phyloP scores from a whole-genome alignment of 225 moss, liverwort and hornwort species.

The Thuidium tamariscinum region DNA sequence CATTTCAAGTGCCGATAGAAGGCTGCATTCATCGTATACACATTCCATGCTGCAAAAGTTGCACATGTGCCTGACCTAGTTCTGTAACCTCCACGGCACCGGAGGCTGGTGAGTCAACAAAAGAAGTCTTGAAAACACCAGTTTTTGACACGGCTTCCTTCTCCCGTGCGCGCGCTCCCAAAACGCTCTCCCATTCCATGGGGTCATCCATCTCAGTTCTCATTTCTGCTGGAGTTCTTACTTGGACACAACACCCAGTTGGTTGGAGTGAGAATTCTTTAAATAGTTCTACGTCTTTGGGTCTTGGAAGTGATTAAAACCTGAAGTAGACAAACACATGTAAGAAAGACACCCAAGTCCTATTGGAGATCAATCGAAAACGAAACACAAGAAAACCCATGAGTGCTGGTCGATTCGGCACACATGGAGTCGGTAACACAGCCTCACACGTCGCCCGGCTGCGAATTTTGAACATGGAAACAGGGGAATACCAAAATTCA shows the following conservation, averaged over 20 bases:
- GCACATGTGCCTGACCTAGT: background rate
- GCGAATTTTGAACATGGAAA: background rate
- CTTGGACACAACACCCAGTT: background rate
- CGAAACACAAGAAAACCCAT: background rate
- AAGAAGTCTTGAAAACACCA: background rate
- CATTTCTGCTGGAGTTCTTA: background rate
- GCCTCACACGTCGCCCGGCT: background rate
- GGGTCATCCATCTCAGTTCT: background rate
- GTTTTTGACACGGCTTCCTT: background rate
- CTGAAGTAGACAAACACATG: background rate
- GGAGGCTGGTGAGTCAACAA: background rate
- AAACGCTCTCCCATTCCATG: background rate
- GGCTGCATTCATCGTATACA: background rate
- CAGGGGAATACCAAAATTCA: background rate
- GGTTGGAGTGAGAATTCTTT: background rate
- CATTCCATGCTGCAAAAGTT: background rate
- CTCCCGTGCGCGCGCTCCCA: background rate
- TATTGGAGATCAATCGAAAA: background rate
- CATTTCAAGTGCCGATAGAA: background rate
- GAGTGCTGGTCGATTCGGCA: background rate
- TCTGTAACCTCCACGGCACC: background rate
- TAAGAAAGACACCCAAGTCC: background rate
- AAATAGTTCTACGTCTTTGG: too few species aligned
- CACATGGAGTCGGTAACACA: too few species aligned
- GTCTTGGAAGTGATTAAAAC: background rate